A percentile compares a stretch with the other conserved stretches of the same genome.
Conservation (phyloP, 345 rosid species). For the Passiflora organensis region DNA sequence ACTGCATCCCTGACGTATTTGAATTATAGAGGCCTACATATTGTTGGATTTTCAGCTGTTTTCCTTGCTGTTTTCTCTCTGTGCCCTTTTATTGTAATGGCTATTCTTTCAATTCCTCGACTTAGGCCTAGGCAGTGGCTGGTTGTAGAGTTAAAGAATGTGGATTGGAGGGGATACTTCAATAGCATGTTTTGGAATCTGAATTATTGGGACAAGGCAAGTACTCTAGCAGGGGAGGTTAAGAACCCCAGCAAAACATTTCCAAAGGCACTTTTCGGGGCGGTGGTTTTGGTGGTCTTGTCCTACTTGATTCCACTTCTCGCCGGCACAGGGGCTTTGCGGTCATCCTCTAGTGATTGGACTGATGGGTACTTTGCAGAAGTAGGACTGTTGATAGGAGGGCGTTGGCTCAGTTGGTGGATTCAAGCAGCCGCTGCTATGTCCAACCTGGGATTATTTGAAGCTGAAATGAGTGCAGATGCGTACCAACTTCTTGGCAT, state of each 20-base stretch:
- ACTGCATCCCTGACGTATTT: conserved; percentile 70
- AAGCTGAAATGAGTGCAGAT: conserved; percentile 95
- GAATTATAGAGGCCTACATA: conserved; percentile 81
- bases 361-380: conserved; percentile 91
- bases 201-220: conserved; percentile 95
- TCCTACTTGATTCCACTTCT: conserved; percentile 78
- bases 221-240: conserved; percentile 92
- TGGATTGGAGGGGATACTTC: conserved; percentile 85
- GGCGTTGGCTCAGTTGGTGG: conserved; percentile 87
- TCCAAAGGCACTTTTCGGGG: conserved; percentile 81
- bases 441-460: conserved; percentile 92
- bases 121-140: conserved; percentile 69
- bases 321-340: conserved; percentile 73
- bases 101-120: conserved; percentile 55
- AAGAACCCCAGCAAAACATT: conserved; percentile 74
- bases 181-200: conserved; percentile 95
- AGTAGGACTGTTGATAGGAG: conserved; percentile 85
- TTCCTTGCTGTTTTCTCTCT: conserved; percentile 66
- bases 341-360: conserved; percentile 56
- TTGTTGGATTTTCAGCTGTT: conserved; percentile 81
- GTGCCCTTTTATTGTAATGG: conserved; percentile 70
- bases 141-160: conserved; percentile 50
- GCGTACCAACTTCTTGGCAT: conserved; percentile 93
- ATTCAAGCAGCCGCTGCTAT: conserved; percentile 90
- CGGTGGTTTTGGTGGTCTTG: conserved; percentile 64